Conservation (phyloP, 768 basidiomycete species). For the Cystobasidium onofrii region DNA sequence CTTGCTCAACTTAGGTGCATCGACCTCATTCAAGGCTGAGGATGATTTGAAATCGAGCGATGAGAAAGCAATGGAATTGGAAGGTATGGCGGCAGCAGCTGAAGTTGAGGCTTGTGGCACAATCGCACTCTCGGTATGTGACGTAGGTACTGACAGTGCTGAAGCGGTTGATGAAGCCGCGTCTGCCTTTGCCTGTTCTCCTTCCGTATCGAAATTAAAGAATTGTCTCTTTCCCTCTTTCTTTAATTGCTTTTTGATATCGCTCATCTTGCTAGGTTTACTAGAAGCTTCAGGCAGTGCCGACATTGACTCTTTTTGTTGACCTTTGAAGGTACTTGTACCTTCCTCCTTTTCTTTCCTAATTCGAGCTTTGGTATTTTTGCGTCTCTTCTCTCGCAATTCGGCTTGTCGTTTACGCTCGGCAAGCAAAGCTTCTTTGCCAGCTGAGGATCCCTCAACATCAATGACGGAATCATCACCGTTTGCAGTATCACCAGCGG, state of each 20-base stretch:
- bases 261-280: constrained; percentile 49
- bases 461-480: not conserved
- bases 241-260: constrained; percentile 49
- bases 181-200: not conserved
- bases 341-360: constrained; percentile 49
- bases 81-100: constrained; percentile 34
- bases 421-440: constrained; percentile 73
- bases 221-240: constrained; percentile 14
- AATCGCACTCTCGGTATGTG: not conserved
- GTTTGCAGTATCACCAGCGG: not conserved
- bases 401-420: constrained; percentile 69
- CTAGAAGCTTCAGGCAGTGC: constrained; percentile 47
- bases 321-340: constrained; percentile 39
- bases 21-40: constrained; percentile 32
- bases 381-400: constrained; percentile 73
- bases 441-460: constrained; percentile 46
- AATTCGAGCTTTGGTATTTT: constrained; percentile 75
- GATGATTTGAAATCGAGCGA: constrained; percentile 51
- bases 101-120: constrained; percentile 4
- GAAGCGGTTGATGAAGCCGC: not conserved
- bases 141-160: not conserved
- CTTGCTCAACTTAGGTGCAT: constrained; percentile 44
- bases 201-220: not conserved
- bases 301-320: constrained; percentile 32
- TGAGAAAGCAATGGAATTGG: constrained; percentile 59